Base-by-base conservation (phyloP, 768 basidiomycete species). In the Coprinopsis marcescibilis region DNA sequence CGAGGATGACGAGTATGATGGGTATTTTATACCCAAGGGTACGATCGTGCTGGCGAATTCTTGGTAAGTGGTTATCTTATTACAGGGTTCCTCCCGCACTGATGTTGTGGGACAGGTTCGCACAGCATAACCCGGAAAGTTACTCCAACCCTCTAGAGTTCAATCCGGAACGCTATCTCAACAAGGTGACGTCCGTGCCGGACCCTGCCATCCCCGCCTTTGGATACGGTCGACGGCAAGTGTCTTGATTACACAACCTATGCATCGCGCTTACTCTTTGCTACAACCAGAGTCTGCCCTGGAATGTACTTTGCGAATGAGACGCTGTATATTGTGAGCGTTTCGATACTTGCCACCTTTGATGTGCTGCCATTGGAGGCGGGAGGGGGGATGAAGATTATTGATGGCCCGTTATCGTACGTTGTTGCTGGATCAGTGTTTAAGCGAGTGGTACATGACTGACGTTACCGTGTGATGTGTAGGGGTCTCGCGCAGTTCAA, bases 141-240 rank as follows among this genome's bases (percentile, higher is more conserved):
- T 49, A 35, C 20, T 43, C 42, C 20, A 43, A 49, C n/a, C 48
- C 48, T 11, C 32, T 33, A 2, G 34, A 43, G 24, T 49, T 43
- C 26, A 38, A 29, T 2, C 45, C 45, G 14, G 45, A 38, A 19
- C 35, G 45, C 13, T 46, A 36, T 36, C 2, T 46, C 19, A 45
- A 49, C n/a, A 14, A 35, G n/a, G 55, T 54, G 14, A 38, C 55
- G 5, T 53, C 62, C 4, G 52, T 62, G 20, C 54, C 50, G 27
- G 59, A 60, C 33, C 57, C 62, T 2, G 59, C 50, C 0, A n/a
- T n/a, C 8, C 52, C 53, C 2, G 56, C 54, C 2, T 67, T 61
- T 55, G 66, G 65, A 0, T 65, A 62, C 50, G 65, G 65, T 14
- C 38, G 61, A 42, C 51, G 59, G 60, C 59, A 21, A 14, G 35